Percentiles rank a stretch among this genome's conserved stretches.
These are phyloP conservation scores for Mikania micrantha DNA, from an alignment of 129 eudicot genomes.

Conservation along the genomic window DNA sequence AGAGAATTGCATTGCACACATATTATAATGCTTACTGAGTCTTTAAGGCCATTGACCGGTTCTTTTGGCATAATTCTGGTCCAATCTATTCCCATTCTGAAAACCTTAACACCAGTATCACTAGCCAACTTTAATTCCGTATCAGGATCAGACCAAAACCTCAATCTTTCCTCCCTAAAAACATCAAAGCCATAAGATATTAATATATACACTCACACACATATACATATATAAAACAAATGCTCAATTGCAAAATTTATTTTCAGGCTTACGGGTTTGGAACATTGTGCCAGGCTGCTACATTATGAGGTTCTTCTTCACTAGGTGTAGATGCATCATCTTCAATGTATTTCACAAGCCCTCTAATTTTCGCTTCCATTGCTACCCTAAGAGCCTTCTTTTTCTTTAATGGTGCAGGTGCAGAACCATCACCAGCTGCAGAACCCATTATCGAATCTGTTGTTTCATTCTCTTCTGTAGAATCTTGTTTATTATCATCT, in stretches of 20 bases:
- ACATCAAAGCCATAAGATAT: background rate
- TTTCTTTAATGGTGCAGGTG: constrained; percentile 38
- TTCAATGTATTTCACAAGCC: constrained; percentile 50
- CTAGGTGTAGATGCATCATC: constrained; percentile 34
- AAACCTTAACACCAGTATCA: constrained; percentile 80
- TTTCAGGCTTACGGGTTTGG: constrained; percentile 85
- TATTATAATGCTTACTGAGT: constrained; percentile 48
- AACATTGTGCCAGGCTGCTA: constrained; percentile 98
- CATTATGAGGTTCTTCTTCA: constrained; percentile 57
- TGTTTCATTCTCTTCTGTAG: constrained; percentile 26
- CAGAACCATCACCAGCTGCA: constrained; percentile 69
- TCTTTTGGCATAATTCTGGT: constrained; percentile 91
- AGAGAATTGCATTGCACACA: constrained; percentile 1
- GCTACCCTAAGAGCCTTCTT: constrained; percentile 60
- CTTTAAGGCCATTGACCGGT: constrained; percentile 64
- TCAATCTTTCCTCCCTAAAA: constrained; percentile 94
- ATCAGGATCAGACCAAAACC: constrained; percentile 99
- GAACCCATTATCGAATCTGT: constrained; percentile 53
- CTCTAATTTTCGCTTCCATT: constrained; percentile 94
- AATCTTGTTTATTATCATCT: constrained; percentile 44
- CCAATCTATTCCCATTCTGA: constrained; percentile 98
- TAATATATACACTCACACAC: too few species aligned
- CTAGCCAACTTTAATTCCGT: constrained; percentile 83
- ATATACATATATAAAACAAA: too few species aligned
- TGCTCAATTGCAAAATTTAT: background rate